A percentile compares a stretch with the other conserved stretches of the same genome.
phyloP scores from a whole-genome alignment of 805 yeast species.

The Komagataella pastoris region DNA sequence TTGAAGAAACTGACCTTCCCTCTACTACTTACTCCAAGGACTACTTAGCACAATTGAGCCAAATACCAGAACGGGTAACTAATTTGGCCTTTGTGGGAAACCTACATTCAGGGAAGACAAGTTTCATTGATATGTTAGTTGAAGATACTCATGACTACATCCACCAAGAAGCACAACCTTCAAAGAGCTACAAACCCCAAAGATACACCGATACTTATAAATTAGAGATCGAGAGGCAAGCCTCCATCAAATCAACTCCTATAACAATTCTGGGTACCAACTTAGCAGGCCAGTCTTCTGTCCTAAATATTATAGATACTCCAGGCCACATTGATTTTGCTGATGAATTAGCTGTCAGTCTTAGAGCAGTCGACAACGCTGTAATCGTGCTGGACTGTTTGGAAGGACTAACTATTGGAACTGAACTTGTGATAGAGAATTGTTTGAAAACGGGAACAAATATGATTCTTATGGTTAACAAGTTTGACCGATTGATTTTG shows the following conservation, averaged over 20 bases:
- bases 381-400: constrained; percentile 69
- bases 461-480: constrained; percentile 55
- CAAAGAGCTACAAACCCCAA: constrained; percentile 29
- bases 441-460: constrained; percentile 37
- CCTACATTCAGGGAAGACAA: constrained; percentile 77
- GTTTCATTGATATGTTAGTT: constrained; percentile 57
- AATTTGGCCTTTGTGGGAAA: constrained; percentile 75
- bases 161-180: background rate
- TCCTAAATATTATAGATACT: constrained; percentile 60
- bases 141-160: constrained; percentile 42
- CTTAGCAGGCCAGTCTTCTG: constrained; percentile 36
- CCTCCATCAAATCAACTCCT: constrained; percentile 52
- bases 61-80: constrained; percentile 50
- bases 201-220: constrained; percentile 63
- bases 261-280: constrained; percentile 47
- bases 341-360: constrained; percentile 56
- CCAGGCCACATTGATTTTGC: constrained; percentile 87
- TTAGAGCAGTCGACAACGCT: constrained; percentile 50
- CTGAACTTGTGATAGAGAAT: constrained; percentile 37
- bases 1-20: constrained; percentile 46
- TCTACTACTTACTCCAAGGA: constrained; percentile 44
- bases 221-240: constrained; percentile 57
- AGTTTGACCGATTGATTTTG: constrained; percentile 72
- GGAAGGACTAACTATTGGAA: constrained; percentile 62
- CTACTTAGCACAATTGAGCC: constrained; percentile 38